Evolutionary conservation across 1,139 yeast genomes (phyloP).

Genomic region (Diutina sp.): DNA sequence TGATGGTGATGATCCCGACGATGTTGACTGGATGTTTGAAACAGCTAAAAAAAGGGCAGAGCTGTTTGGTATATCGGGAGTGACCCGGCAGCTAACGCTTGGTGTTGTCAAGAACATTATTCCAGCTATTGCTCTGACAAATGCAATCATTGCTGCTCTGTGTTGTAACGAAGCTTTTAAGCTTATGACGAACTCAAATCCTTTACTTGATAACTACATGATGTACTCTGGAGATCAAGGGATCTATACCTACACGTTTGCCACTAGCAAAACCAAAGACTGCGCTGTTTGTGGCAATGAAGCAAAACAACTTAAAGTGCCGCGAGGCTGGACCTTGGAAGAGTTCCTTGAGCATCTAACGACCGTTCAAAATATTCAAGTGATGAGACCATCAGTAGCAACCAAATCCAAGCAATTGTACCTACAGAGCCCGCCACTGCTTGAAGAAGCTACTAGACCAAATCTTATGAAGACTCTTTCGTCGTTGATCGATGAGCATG

Average conservation of each 20-base stretch:
- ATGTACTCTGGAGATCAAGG: slow-evolving; percentile 77
- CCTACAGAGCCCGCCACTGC: slow-evolving; percentile 35
- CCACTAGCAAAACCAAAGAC: slow-evolving; percentile 41
- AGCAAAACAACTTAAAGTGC: slow-evolving; percentile 20
- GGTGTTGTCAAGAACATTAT: slow-evolving; percentile 89
- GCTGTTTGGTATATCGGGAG: slow-evolving; percentile 56
- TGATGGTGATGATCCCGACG: slow-evolving; percentile 61
- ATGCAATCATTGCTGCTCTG: slow-evolving; percentile 84
- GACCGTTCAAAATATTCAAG: slow-evolving; percentile 22
- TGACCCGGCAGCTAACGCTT: slow-evolving; percentile 57
- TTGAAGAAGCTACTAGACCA: slow-evolving; percentile 35
- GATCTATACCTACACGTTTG: slow-evolving; percentile 61
- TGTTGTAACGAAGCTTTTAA: slow-evolving; percentile 86
- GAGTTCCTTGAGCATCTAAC: slow-evolving; percentile 32
- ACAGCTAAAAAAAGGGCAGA: slow-evolving; percentile 48
- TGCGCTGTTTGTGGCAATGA: slow-evolving; percentile 68
- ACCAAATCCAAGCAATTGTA: slow-evolving; percentile 31
- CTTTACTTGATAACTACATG: slow-evolving; percentile 67
- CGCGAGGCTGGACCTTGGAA: slow-evolving; percentile 30
- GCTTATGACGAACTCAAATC: slow-evolving; percentile 55
- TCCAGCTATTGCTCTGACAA: slow-evolving; percentile 91
- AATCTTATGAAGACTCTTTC: slow-evolving; percentile 27
- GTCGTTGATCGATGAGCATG: slow-evolving; percentile 27
- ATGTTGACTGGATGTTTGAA: slow-evolving; percentile 53
- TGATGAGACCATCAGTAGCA: slow-evolving; percentile 39